Evolutionary conservation across 371 early-diverging fungal genomes (phyloP), one percentile per base, ranked within the genome.

Genomic region (Zychaea mexicana): DNA sequence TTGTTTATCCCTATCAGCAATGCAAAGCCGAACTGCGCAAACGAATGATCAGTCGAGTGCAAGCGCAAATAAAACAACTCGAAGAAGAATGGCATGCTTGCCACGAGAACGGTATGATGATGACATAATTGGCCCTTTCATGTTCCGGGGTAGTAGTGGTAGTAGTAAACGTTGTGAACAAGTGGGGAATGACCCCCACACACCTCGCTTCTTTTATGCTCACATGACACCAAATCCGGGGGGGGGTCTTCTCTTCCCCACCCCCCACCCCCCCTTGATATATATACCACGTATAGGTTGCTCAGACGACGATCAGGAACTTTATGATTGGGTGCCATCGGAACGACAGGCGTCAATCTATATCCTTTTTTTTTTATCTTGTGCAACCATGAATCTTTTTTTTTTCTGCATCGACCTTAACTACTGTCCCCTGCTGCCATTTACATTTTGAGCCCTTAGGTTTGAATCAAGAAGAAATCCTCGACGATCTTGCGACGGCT

Each of bases 241-340:
- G n/a, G n/a, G n/a, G n/a, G n/a, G n/a, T 42, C n/a, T 13, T 39
- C 15, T 39, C 15, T 39, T 15, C n/a, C 15, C n/a, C 15, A n/a
- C 42, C n/a, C 42, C n/a, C 42, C 15, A 17, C 15, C 42, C 13
- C 7, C 42, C 42, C 42, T 15, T 42, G 13, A 17, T 15, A 17
- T 42, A 17, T 15, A 42, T 12, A 17, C 7, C 26, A 3, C 53
- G 10, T 58, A 10, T 52, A 76, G 74, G 70, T 52, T 60, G 31
- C 54, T 66, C 68, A 17, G 54, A 72, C 42, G 74, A 76, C 52
- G 72, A 74, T 49, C 70, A 73, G 30, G 69, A 71, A 59, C 33
- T 79, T 21, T 28, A 38, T 33, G 68, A 68, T 47, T 71, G 72
- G 72, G 47, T 56, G 56, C 72, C 72, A 32, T 65, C 66, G 21